These are phyloP conservation scores for Globisporangium echinulatum DNA, from an alignment of 352 stramenopile species.

Conservation along the genomic window DNA sequence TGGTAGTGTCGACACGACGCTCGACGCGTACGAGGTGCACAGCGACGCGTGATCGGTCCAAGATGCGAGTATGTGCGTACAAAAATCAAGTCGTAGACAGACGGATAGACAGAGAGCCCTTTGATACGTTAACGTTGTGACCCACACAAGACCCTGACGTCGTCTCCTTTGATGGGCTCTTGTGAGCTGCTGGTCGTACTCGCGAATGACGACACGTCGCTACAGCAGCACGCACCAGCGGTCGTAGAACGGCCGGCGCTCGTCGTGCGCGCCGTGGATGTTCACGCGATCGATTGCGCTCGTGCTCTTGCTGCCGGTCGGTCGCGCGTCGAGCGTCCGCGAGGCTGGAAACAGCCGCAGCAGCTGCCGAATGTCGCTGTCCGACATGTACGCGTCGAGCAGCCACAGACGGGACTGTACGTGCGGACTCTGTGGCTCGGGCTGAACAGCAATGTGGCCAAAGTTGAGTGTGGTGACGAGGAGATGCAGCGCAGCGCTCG, in stretches of 20 bases:
- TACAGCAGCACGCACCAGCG: constrained; percentile 70
- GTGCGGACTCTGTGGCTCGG: not conserved
- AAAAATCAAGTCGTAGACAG: not conserved
- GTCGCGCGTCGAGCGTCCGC: constrained; percentile 34
- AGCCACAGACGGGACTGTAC: constrained; percentile 50
- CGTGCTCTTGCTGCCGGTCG: constrained; percentile 34
- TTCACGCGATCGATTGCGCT: constrained; percentile 51
- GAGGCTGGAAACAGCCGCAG: constrained; percentile 35
- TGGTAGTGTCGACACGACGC: constrained; percentile 37
- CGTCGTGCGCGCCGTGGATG: constrained; percentile 48
- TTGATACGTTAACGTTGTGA: no score
- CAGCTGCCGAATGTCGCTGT: constrained; percentile 50
- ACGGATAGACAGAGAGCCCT: not conserved
- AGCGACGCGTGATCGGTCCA: not conserved
- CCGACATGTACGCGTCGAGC: constrained; percentile 70
- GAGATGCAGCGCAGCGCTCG: constrained; percentile 38
- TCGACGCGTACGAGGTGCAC: constrained; percentile 32
- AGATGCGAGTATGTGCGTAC: no score
- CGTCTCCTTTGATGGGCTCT: not conserved
- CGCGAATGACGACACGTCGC: no score
- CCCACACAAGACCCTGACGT: not conserved
- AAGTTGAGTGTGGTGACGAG: constrained; percentile 57
- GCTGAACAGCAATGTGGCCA: constrained; percentile 24
- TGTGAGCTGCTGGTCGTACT: no score
- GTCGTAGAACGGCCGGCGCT: constrained; percentile 50